Percentiles rank a stretch among this genome's conserved stretches.
These are phyloP conservation scores for Chalaropsis thielavioides DNA, from an alignment of 2,329 filamentous ascomycete genomes.

Conservation along the genomic window DNA sequence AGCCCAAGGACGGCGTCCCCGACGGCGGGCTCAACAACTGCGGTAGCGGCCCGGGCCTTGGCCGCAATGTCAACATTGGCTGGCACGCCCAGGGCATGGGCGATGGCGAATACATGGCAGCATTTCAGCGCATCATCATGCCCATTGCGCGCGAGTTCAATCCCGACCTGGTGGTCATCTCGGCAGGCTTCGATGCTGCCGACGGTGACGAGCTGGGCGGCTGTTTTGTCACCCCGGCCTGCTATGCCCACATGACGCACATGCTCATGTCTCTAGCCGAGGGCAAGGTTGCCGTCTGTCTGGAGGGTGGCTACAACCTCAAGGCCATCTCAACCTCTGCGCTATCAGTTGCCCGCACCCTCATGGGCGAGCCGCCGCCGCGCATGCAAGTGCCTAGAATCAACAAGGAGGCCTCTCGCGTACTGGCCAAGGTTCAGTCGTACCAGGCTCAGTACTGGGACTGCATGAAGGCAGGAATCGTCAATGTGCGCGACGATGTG, in stretches of 20 bases:
- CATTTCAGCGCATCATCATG: conserved; percentile 93
- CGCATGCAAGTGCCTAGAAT: conserved; percentile 42
- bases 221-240: conserved; percentile 78
- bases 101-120: conserved; percentile 91
- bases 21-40: conserved; percentile 49
- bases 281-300: conserved; percentile 79
- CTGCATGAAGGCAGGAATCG: conserved; percentile 60
- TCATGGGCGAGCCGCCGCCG: conserved; percentile 87
- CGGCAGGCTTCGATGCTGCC: conserved; percentile 90
- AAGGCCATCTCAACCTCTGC: conserved; percentile 85
- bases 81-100: conserved; percentile 69
- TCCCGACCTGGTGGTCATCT: conserved; percentile 87
- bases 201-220: conserved; percentile 84
- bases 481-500: conserved; percentile 40
- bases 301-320: conserved; percentile 94
- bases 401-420: conserved; percentile 41
- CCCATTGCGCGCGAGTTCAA: conserved; percentile 87
- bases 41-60: conserved; percentile 39
- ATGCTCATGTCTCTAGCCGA: conserved; percentile 93
- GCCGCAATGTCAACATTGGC: conserved; percentile 52
- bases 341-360: conserved; percentile 73
- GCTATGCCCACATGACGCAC: conserved; percentile 97
- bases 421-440: conserved; percentile 44
- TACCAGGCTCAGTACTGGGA: conserved; percentile 65
- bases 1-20: conserved; percentile 42